Conservation (phyloP, 139 green algal species). For the Bryopsis sp. region DNA sequence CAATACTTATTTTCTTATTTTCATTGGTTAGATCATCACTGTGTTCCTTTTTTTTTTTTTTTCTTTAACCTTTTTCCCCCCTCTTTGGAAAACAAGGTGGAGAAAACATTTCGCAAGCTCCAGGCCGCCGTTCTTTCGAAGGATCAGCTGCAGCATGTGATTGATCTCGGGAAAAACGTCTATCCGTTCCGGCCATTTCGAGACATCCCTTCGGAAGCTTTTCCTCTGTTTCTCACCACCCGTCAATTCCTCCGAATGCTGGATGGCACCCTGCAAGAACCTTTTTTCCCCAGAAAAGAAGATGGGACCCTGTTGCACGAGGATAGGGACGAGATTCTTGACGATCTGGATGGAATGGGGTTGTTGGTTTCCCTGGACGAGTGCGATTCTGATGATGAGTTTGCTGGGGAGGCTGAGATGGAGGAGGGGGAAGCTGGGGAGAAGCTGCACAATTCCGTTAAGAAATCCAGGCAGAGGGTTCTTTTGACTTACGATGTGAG, state of each 20-base stretch:
- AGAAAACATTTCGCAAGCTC: slow-evolving; percentile 47
- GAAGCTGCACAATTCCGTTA: too few species aligned
- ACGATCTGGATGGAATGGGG: slow-evolving; percentile 39
- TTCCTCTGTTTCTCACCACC: slow-evolving; percentile 63
- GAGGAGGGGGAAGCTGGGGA: too few species aligned
- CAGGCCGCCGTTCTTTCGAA: slow-evolving; percentile 35
- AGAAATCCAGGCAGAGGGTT: too few species aligned
- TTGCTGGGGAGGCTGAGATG: too few species aligned
- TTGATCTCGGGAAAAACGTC: slow-evolving; percentile 20
- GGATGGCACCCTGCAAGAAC: slow-evolving; percentile 41
- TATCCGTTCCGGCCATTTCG: slow-evolving; percentile 37
- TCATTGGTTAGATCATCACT: too few species aligned
- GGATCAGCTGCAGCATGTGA: slow-evolving; percentile 19
- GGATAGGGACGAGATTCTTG: slow-evolving; percentile 30
- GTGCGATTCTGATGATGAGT: too few species aligned
- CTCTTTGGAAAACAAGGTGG: too few species aligned
- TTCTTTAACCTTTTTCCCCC: too few species aligned
- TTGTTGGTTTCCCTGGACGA: slow-evolving; percentile 34
- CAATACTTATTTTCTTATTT: too few species aligned
- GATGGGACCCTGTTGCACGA: slow-evolving; percentile 30
- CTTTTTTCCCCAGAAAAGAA: slow-evolving; percentile 50
- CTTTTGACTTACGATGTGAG: too few species aligned
- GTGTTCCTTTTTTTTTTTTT: too few species aligned
- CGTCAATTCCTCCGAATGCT: slow-evolving; percentile 49
- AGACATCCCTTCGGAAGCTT: slow-evolving; percentile 47